Conservation (phyloP, 225 moss, liverwort and hornwort species). For the Rhytidiadelphus loreus region DNA sequence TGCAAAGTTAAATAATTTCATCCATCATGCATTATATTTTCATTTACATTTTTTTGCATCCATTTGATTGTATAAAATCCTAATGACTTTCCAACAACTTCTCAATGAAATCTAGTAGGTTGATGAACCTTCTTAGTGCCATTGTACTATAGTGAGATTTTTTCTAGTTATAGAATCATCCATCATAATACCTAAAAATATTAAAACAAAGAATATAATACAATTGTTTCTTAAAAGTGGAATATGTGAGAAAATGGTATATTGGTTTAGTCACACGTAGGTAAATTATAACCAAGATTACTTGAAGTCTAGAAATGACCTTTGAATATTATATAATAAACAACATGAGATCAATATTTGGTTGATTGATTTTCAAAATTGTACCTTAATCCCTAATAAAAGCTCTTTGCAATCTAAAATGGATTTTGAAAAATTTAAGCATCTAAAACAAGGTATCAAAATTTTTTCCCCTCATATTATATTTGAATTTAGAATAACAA, state of each 20-base stretch:
- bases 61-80: background rate
- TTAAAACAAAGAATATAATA: no score
- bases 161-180: background rate
- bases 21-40: background rate
- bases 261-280: background rate
- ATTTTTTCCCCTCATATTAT: background rate
- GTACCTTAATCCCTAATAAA: rapidly evolving
- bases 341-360: background rate
- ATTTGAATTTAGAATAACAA: background rate
- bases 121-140: no score
- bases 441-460: background rate
- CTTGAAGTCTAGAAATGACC: background rate
- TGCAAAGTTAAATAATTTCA: background rate
- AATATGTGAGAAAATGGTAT: background rate
- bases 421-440: background rate
- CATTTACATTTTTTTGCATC: background rate
- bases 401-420: background rate
- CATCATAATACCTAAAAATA: background rate
- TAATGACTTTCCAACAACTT: background rate
- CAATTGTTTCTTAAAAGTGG: no score
- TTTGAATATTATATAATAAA: background rate
- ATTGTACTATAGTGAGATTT: background rate
- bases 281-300: no score
- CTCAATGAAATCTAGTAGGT: background rate
- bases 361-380: background rate